A percentile compares a stretch with the other conserved stretches of the same genome.
Conservation (phyloP, 352 stramenopile species). For the Globisporangium canariense region DNA sequence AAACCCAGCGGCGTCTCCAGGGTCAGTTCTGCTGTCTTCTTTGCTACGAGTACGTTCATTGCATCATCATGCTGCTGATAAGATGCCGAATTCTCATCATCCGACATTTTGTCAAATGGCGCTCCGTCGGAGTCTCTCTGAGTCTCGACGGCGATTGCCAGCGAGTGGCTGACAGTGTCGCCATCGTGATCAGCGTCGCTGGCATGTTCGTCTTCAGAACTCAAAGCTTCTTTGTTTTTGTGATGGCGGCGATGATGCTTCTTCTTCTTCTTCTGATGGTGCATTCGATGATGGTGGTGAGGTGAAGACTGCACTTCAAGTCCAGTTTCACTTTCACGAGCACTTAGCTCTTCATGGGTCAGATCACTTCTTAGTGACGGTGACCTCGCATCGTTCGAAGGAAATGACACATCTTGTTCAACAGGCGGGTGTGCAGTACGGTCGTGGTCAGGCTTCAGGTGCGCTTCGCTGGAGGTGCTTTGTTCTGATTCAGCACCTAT, state of each 20-base stretch:
- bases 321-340: background rate
- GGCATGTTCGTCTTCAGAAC: background rate
- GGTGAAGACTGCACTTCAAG: background rate
- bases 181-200: background rate
- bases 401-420: too few relatives aligned
- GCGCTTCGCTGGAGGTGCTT: background rate
- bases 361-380: background rate
- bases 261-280: slow-evolving; percentile 10
- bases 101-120: background rate
- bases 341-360: background rate
- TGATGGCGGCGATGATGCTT: background rate
- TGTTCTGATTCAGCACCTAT: background rate
- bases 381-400: background rate
- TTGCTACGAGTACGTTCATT: background rate
- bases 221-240: background rate
- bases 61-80: background rate
- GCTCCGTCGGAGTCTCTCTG: background rate
- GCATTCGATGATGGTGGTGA: background rate
- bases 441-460: background rate
- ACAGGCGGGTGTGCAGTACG: background rate
- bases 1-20: slow-evolving; percentile 4
- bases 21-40: background rate
- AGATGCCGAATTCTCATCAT: background rate
- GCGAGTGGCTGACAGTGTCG: background rate
- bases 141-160: background rate